Evolutionary conservation across 345 rosid species (phyloP), one percentile per base, ranked within the genome.

Genomic region (Citropsis articulata): DNA sequence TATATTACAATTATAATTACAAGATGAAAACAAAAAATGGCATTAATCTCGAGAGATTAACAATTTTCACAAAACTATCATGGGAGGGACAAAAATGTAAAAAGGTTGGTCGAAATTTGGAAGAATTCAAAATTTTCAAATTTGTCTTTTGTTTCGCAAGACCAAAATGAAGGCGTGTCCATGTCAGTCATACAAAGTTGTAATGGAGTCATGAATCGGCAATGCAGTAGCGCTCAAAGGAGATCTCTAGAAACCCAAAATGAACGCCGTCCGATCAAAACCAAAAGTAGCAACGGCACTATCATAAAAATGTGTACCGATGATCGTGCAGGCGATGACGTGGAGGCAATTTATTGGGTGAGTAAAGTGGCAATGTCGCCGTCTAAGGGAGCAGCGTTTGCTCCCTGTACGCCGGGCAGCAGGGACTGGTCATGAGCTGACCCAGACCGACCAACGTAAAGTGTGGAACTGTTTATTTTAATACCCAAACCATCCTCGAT

Each of bases 241-340:
- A 9, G 19, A 50, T 2, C 27, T 55, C 28, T 21, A 22, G 27
- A 71, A 55, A 31, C 30, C 28, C 75, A 2, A 24, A 45, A 1
- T 28, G 73, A 48, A 18, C 27, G 60, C 73, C 73, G 73, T 70
- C 60, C 7, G 73, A 70, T 70, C 25, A 70, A 40, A 13, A 68
- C 31, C 1, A 13, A 18, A 16, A 16, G 73, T 25, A n/a, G 33
- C 8, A 9, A 62, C 36, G 5, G 21, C 57, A 5, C 40, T 21
- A 50, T 19, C 40, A 30, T 19, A 19, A 19, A 10, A 19, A 19
- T 16, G 40, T 16, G 60, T 8, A 19, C 25, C 40, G 61, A 4
- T 2, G 60, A 31, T 38, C 64, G 0, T 0, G 28, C n/a, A 42
- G 24, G 7, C 1, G 28, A 55, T 55, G 62, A 71, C 75, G 64